Evolutionary conservation across 139 green algal genomes (phyloP), one percentile per base, ranked within the genome.

Genomic region (Tetradesmus lagerheimii): DNA sequence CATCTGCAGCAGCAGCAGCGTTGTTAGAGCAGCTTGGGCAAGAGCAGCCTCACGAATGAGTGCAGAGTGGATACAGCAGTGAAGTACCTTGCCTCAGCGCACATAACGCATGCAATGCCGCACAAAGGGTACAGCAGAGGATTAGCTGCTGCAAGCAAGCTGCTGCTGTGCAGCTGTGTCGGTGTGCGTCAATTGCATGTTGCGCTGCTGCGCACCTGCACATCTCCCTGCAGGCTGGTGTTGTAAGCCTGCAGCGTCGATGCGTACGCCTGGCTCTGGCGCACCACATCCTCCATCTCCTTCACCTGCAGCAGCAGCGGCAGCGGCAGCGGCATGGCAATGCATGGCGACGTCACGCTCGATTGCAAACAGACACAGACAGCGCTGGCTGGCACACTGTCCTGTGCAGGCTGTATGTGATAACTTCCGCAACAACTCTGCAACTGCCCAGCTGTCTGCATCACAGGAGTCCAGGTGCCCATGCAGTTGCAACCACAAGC

Each of bases 181-280:
- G 66, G 1, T 34, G 11, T 11, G 66, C 34, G 11, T n/a, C n/a
- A n/a, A n/a, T n/a, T n/a, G 34, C 38, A 8, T 38, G 76, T 0
- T 35, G 76, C 14, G 29, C 16, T 38, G 25, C 16, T 25, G 23
- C 31, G 34, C 43, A 83, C 85, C 86, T 90, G 86, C 35, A 90
- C 86, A 35, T 86, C 86, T 8, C n/a, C 14, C 50, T 90, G 86
- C 37, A 90, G 35, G 86, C 62, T 92, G 38, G 92, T 94, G 92
- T 96, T 96, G 89, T 95, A 95, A 35, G 12, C 90, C 85, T 96
- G 94, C 75, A 96, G 90, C 25, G 89, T 94, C 15, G 64, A 45
- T 29, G 76, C 90, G 93, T 96, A 96, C 25, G 43, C 83, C 88
- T 95, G 93, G 85, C 88, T 89, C 66, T 94, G 91, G 23, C 85